Base-by-base conservation (phyloP, 2,329 filamentous ascomycete species). In the Drechslerella stenobrocha region DNA sequence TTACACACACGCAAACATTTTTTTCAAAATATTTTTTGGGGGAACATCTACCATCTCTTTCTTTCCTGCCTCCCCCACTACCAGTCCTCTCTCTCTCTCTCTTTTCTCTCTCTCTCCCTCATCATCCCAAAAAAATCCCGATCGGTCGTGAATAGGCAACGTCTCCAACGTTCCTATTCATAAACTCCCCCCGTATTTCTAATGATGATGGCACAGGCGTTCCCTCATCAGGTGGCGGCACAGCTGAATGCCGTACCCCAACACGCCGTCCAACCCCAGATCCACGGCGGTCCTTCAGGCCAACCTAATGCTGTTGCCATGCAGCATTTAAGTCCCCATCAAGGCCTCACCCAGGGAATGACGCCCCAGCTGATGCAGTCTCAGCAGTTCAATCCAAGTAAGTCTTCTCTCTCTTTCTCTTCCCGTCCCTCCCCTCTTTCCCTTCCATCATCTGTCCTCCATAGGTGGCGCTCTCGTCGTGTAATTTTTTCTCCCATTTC, bases 201-300 rank as follows among this genome's bases (percentile, higher is more conserved):
- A 61, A 71, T 67, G 66, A 73, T 73, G 72, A 70, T 71, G 70
- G 65, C 72, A 69, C 61, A 70, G 63, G 53, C 71, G 67, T 69
- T 64, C 71, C 50, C 71, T 67, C 57, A 71, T 72, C 52, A 42
- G 37, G 37, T 42, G 37, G 61, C 70, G 50, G 71, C 70, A 48
- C 72, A 72, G 67, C 53, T 72, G 56, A 70, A 73, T 51, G 69
- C 66, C 28, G 70, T 70, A 56, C 70, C 71, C 37, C 72, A 72
- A 56, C 71, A 71, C 63, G 71, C 70, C 4, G 72, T 71, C 32
- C 72, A 73, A 69, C 72, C 72, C 28, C 72, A 73, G 53, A 71
- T 73, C 52, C 72, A 72, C 37, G 52, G 51, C 53, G 72, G 72
- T 9, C 72, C 73, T 46, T 72, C 72, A 30, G 72, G 72, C 18